Conservation (phyloP, 331 rosid genomes). For the Erythrophleum ivorense region DNA sequence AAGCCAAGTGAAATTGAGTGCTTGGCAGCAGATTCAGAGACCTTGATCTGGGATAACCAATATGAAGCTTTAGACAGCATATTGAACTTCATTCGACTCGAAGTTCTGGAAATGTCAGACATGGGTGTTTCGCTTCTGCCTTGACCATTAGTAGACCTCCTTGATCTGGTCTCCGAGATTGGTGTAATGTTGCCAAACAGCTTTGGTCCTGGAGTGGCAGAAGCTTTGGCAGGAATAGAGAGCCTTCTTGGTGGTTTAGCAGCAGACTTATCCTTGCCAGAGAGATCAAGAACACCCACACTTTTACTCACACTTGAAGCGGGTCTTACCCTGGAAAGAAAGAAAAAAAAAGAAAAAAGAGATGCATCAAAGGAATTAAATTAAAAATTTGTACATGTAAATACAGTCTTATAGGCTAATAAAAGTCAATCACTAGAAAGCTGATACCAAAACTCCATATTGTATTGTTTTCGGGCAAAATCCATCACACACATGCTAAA, state of each 20-base stretch:
- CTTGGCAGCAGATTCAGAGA: constrained; percentile 72
- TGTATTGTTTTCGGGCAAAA: neutral
- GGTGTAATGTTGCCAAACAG: constrained; percentile 62
- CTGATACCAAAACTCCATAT: neutral
- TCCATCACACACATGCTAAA: neutral
- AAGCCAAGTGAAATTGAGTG: constrained; percentile 84
- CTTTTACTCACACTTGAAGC: constrained; percentile 73
- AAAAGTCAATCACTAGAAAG: neutral
- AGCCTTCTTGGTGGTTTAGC: constrained; percentile 82
- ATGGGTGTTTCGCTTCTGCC: constrained; percentile 65
- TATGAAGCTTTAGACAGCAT: constrained; percentile 70
- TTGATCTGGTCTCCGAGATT: constrained; percentile 62
- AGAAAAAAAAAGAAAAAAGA: neutral
- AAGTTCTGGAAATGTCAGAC: constrained; percentile 56
- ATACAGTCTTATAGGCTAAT: neutral
- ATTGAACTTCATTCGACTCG: constrained; percentile 54
- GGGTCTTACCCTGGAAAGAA: constrained; percentile 50
- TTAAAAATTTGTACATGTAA: neutral
- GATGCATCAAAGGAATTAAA: neutral
- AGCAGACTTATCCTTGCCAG: constrained; percentile 69
- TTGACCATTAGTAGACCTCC: constrained; percentile 50
- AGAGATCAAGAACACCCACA: constrained; percentile 73
- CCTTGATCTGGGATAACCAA: constrained; percentile 85
- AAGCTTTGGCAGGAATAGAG: constrained; percentile 65
- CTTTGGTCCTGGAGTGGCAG: constrained; percentile 58